phyloP scores from a whole-genome alignment of 805 yeast species.

The Myxozyma monticola region DNA sequence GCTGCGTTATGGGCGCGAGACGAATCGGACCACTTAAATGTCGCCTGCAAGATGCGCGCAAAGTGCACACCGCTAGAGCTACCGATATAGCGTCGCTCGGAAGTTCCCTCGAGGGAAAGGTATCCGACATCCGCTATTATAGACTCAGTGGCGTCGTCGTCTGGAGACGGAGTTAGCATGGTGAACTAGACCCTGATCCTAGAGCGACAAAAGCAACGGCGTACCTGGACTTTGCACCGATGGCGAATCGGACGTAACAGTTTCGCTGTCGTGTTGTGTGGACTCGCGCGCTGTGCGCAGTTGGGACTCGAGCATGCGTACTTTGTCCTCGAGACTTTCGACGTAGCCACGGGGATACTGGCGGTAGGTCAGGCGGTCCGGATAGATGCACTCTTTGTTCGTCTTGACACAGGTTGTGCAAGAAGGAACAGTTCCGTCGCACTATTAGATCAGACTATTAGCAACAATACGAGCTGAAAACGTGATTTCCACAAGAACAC shows the following conservation, averaged over 20 bases:
- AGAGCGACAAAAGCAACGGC: neutral
- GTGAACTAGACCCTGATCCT: no score
- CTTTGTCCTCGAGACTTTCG: constrained; percentile 51
- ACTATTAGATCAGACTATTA: constrained; percentile 1
- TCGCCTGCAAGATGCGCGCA: constrained; percentile 16
- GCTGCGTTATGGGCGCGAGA: constrained; percentile 11
- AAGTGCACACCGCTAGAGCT: constrained; percentile 20
- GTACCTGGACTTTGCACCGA: constrained; percentile 8
- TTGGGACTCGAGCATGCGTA: constrained; percentile 78
- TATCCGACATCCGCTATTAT: constrained; percentile 15
- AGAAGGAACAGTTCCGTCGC: constrained; percentile 19
- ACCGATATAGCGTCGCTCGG: constrained; percentile 20
- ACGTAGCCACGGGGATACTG: constrained; percentile 23
- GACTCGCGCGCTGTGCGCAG: constrained; percentile 64
- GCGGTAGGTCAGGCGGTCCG: constrained; percentile 17
- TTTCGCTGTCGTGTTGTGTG: constrained; percentile 1
- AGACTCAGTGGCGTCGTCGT: constrained; percentile 13
- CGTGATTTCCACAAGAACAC: no score
- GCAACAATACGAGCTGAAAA: neutral
- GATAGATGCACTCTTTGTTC: constrained; percentile 10
- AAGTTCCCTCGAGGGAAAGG: constrained; percentile 15
- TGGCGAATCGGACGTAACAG: constrained; percentile 1
- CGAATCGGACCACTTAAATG: constrained; percentile 14
- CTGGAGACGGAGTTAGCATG: neutral
- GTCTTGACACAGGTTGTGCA: constrained; percentile 20